A percentile compares a stretch with the other conserved stretches of the same genome.
These are phyloP conservation scores for Starmerella stigmatis DNA, from an alignment of 805 yeast species.

Conservation along the genomic window DNA sequence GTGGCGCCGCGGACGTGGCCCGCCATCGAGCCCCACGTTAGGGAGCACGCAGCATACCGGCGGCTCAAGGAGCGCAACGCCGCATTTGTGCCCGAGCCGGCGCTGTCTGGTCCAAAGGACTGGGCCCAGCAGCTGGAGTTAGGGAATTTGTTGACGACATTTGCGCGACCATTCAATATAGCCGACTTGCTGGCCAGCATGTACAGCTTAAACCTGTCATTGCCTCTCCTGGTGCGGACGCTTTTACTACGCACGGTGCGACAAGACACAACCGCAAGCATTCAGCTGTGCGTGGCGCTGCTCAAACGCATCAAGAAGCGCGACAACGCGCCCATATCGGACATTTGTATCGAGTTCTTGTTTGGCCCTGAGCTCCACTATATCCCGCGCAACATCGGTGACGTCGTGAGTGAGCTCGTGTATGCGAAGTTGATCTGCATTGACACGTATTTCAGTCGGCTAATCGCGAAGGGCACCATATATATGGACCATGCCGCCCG, in stretches of 20 bases:
- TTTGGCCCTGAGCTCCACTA: conserved; percentile 17
- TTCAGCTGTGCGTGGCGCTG: conserved; percentile 16
- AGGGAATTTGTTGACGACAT: conserved; percentile 27
- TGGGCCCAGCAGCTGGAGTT: conserved; percentile 16
- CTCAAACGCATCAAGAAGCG: conserved; percentile 18
- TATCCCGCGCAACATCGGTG: conserved; percentile 18
- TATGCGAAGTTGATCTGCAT: conserved; percentile 43
- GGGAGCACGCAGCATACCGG: conserved; percentile 10
- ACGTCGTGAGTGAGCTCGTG: conserved; percentile 43
- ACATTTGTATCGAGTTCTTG: conserved; percentile 18
- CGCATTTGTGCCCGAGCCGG: conserved; percentile 16
- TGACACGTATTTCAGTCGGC: conserved; percentile 61
- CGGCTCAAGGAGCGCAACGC: conserved; percentile 18
- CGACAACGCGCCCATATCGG: conserved; percentile 17
- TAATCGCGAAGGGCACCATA: conserved; percentile 79
- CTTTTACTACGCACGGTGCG: conserved; percentile 19
- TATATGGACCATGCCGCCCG: conserved; percentile 41
- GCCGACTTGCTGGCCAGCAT: conserved; percentile 17
- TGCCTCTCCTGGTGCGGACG: conserved; percentile 9
- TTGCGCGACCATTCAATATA: conserved; percentile 23
- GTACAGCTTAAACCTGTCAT: conserved; percentile 3
- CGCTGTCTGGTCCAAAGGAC: conserved; percentile 11
- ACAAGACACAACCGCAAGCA: conserved; percentile 11
- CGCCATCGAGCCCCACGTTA: conserved; percentile 14
- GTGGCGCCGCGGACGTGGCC: conserved; percentile 21